Evolutionary conservation across 495 filamentous ascomycete genomes (phyloP).

Genomic region (Penicillium canariense): DNA sequence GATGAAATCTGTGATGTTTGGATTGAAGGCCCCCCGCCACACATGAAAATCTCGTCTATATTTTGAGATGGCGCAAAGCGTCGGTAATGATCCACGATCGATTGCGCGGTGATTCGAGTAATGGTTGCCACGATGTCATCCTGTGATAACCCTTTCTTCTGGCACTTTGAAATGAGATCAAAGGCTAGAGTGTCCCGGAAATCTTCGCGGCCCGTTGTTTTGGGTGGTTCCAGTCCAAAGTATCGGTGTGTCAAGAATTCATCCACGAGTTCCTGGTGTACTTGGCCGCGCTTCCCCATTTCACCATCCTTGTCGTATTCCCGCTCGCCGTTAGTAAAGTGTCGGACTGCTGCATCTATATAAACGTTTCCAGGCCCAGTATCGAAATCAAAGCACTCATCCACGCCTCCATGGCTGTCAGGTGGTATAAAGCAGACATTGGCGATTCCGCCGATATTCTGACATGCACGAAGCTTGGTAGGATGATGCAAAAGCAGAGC

Average conservation of each 20-base stretch:
- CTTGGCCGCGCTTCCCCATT: constrained; percentile 50
- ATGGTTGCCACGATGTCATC: constrained; percentile 55
- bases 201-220: constrained; percentile 58
- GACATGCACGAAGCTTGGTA: constrained; percentile 53
- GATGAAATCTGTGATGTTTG: constrained; percentile 53
- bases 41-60: constrained; percentile 57
- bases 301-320: constrained; percentile 47
- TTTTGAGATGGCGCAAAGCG: constrained; percentile 49
- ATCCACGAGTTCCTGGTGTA: constrained; percentile 53
- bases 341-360: constrained; percentile 38
- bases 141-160: constrained; percentile 38
- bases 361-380: constrained; percentile 43
- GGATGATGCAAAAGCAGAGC: constrained; percentile 54
- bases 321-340: constrained; percentile 32
- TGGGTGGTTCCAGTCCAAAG: constrained; percentile 50
- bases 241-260: constrained; percentile 50
- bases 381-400: constrained; percentile 54
- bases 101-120: constrained; percentile 55
- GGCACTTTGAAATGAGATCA: constrained; percentile 45
- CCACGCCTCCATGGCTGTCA: constrained; percentile 47
- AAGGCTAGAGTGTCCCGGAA: constrained; percentile 54
- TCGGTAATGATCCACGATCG: constrained; percentile 55
- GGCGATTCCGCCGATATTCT: constrained; percentile 60
- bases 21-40: constrained; percentile 49
- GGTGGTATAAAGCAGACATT: constrained; percentile 61